phyloP scores from a whole-genome alignment of 78 protist species.

The Bodo saltans region DNA sequence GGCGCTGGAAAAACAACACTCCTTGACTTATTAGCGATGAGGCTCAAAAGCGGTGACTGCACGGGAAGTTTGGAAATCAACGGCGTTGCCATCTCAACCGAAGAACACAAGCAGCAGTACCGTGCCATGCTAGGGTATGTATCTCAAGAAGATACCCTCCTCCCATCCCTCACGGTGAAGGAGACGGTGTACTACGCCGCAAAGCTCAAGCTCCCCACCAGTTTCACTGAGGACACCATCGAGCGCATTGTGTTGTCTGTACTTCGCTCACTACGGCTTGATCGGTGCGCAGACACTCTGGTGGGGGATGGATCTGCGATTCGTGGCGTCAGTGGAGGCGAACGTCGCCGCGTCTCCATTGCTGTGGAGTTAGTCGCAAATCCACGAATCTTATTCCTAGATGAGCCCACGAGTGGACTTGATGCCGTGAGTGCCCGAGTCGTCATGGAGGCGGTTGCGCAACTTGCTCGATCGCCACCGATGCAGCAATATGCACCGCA shows the following conservation, averaged over 20 bases:
- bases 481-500: background rate
- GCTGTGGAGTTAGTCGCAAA: constrained; percentile 56
- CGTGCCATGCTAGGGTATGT: constrained; percentile 23
- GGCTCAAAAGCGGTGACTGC: constrained; percentile 10
- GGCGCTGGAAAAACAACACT: constrained; percentile 35
- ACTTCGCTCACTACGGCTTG: constrained; percentile 13
- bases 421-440: constrained; percentile 44
- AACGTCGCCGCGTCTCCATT: constrained; percentile 73
- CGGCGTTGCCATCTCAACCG: background rate
- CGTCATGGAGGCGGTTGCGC: background rate
- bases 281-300: background rate
- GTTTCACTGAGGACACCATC: background rate
- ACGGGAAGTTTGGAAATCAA: constrained; percentile 19
- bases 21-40: constrained; percentile 10
- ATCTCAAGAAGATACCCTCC: constrained; percentile 30
- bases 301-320: constrained; percentile 31
- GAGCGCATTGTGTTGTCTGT: background rate
- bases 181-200: background rate
- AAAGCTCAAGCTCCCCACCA: background rate
- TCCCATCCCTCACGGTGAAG: constrained; percentile 13
- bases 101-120: background rate
- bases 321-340: constrained; percentile 71
- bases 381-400: constrained; percentile 48
- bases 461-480: background rate
- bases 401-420: constrained; percentile 67